Evolutionary conservation across 352 stramenopile species (phyloP).

Genomic region (Phytophthora palmivora): DNA sequence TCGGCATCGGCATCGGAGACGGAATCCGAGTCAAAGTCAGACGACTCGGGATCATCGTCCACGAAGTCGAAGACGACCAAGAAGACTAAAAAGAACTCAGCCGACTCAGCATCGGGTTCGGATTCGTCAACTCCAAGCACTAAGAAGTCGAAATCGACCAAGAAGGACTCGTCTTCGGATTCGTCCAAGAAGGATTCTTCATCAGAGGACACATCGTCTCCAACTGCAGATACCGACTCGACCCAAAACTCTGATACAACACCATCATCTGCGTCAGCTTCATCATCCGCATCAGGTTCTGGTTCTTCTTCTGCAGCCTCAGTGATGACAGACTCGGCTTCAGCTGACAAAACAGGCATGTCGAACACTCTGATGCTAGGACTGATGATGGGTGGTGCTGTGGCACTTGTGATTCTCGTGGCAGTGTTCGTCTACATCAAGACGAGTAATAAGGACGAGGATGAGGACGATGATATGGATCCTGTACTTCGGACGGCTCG

Average conservation of each 20-base stretch:
- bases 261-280: slow-evolving; percentile 23
- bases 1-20: slow-evolving; percentile 17
- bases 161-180: slow-evolving; percentile 6
- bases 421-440: slow-evolving; percentile 67
- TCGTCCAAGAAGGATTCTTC: slow-evolving; percentile 2
- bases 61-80: not conserved
- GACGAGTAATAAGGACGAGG: slow-evolving; percentile 39
- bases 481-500: slow-evolving; percentile 21
- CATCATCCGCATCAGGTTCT: slow-evolving; percentile 9
- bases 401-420: slow-evolving; percentile 48
- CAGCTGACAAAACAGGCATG: slow-evolving; percentile 14
- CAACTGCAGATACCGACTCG: slow-evolving; percentile 7
- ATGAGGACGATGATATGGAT: slow-evolving; percentile 45
- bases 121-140: slow-evolving; percentile 13
- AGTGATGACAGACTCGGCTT: slow-evolving; percentile 43
- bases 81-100: slow-evolving; percentile 21
- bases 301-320: slow-evolving; percentile 20
- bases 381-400: slow-evolving; percentile 53
- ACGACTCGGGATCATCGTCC: too few relatives aligned
- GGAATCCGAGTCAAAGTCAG: slow-evolving; percentile 6
- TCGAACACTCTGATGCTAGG: slow-evolving; percentile 49
- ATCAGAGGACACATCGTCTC: slow-evolving; percentile 17
- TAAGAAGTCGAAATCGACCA: slow-evolving; percentile 8
- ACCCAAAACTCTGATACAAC: slow-evolving; percentile 13
- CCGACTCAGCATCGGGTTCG: slow-evolving; percentile 17